Conservation (phyloP, 768 basidiomycete genomes). For the Suillus sp. region DNA sequence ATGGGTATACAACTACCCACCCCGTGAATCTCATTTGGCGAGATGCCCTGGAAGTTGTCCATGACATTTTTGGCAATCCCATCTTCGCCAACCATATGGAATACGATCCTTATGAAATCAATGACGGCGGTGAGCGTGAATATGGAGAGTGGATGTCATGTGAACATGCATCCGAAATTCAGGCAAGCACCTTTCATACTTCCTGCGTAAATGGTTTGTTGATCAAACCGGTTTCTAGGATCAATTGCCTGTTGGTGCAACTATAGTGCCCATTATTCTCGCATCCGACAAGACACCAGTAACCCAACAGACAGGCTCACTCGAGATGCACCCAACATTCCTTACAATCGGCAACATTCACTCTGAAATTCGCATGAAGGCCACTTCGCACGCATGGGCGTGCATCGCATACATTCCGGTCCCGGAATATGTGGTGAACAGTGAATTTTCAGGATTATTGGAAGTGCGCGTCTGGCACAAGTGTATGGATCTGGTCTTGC, state of each 20-base stretch:
- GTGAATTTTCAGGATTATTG: too few relatives aligned
- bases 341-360: not conserved
- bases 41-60: slow-evolving; percentile 25
- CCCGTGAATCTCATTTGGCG: slow-evolving; percentile 27
- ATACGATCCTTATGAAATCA: slow-evolving; percentile 26
- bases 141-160: slow-evolving; percentile 25
- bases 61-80: slow-evolving; percentile 25
- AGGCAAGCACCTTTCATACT: slow-evolving; percentile 11
- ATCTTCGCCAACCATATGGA: slow-evolving; percentile 18
- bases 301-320: not conserved
- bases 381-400: not conserved
- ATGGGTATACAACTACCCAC: slow-evolving; percentile 19
- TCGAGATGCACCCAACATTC: not conserved
- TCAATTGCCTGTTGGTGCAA: slow-evolving; percentile 17
- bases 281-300: not conserved
- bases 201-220: not conserved
- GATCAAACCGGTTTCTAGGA: slow-evolving; percentile 13
- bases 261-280: not conserved
- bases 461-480: slow-evolving; percentile 24
- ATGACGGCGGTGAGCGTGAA: slow-evolving; percentile 23
- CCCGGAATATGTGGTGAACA: too few relatives aligned
- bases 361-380: not conserved
- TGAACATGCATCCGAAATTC: slow-evolving; percentile 24
- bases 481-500: slow-evolving; percentile 33
- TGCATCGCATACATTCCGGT: not conserved